Conservation (phyloP, 805 yeast species). For the Brettanomyces naardenensis region DNA sequence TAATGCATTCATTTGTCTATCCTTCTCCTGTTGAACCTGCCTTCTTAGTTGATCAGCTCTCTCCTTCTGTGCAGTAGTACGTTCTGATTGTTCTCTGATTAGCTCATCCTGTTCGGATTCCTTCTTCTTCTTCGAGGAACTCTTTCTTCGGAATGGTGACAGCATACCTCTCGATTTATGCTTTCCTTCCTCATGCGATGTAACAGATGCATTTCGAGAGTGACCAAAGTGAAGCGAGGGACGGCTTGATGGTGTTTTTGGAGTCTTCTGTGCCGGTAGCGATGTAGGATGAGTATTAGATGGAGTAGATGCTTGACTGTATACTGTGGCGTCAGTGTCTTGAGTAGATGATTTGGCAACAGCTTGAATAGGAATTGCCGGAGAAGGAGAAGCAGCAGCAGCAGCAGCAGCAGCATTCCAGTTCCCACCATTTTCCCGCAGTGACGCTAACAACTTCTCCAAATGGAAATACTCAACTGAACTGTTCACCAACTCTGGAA, state of each 20-base stretch:
- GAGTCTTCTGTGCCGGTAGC: no score
- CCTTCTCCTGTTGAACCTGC: constrained; percentile 1
- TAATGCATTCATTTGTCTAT: constrained; percentile 1
- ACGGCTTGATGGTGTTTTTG: no score
- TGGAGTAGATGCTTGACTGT: no score
- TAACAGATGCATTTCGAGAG: neutral
- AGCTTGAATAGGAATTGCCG: no score
- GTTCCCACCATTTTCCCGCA: constrained; percentile 1
- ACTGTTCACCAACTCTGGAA: constrained; percentile 47
- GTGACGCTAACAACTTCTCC: constrained; percentile 11
- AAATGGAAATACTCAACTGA: constrained; percentile 28
- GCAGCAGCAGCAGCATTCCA: constrained; percentile 3
- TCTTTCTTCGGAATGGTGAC: neutral
- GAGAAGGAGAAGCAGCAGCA: constrained; percentile 4
- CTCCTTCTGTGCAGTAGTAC: neutral
- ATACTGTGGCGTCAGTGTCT: no score
- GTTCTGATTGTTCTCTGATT: neutral
- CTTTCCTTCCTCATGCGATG: neutral
- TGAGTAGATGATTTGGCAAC: no score
- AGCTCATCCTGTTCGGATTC: neutral
- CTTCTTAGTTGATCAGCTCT: constrained; percentile 4
- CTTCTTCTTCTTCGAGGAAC: neutral
- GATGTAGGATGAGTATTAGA: no score
- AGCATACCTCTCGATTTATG: neutral
- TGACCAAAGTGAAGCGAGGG: constrained; percentile 2